Percentiles rank a stretch among this genome's conserved stretches.
phyloP scores from a whole-genome alignment of 176 grass and related monocot species.

The Zizania latifolia region DNA sequence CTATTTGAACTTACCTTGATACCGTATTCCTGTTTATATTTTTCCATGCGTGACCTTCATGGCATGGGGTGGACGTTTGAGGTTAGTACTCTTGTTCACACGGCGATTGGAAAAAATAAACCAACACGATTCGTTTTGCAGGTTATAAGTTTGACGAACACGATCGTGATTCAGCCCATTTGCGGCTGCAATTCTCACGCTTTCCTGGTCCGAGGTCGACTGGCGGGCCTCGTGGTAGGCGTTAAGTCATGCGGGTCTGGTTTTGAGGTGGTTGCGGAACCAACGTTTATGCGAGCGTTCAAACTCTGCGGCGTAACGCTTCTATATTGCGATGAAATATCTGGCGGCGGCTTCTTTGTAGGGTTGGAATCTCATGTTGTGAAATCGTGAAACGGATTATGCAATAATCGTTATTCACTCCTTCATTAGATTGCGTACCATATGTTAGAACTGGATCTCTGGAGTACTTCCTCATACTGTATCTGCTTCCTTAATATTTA shows the following conservation, averaged over 20 bases:
- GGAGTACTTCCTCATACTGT: constrained; percentile 36
- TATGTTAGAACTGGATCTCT: constrained; percentile 28
- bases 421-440: constrained; percentile 32
- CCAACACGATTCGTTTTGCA: constrained; percentile 89
- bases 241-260: constrained; percentile 54
- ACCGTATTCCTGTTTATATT: background rate
- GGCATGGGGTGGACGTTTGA: constrained; percentile 4
- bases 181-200: constrained; percentile 95
- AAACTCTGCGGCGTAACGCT: constrained; percentile 35
- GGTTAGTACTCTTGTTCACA: constrained; percentile 40
- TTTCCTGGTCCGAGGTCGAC: constrained; percentile 92
- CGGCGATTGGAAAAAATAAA: constrained; percentile 44
- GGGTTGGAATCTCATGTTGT: constrained; percentile 29
- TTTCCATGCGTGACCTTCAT: constrained; percentile 17
- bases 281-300: constrained; percentile 39
- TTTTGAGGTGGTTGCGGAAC: constrained; percentile 53
- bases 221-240: constrained; percentile 83
- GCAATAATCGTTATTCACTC: constrained; percentile 35
- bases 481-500: constrained; percentile 31
- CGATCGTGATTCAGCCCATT: constrained; percentile 93
- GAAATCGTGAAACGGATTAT: constrained; percentile 30
- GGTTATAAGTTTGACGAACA: constrained; percentile 99
- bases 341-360: constrained; percentile 11
- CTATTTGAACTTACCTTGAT: background rate
- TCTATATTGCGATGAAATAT: constrained; percentile 33